Evolutionary conservation across 1,139 yeast genomes (phyloP), one percentile per base, ranked within the genome.

Genomic region (Candida glucosophila): DNA sequence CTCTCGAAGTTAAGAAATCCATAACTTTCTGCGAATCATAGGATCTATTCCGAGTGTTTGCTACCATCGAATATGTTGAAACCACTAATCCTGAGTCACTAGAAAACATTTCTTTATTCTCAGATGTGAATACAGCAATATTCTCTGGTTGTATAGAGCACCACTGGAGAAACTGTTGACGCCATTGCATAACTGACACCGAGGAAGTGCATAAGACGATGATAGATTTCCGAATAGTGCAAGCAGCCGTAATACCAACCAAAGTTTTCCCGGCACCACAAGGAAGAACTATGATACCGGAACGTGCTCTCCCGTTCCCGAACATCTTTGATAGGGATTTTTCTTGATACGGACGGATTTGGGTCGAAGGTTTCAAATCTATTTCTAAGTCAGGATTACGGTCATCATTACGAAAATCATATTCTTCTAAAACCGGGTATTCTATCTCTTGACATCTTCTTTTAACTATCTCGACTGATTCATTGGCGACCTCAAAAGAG

Each of bases 261-360:
- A 90, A 64, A 0, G 99, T 90, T 50, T 90, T 90, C 31, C 99
- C 99, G 1, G 99, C 98, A 41, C 99, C 99, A 66, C 99, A 90
- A 0, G 99, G 99, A 39, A 90, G 62, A 29, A 90, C 99, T 53
- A 90, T 92, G 44, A 90, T 90, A 24, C 99, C 99, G 2, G 95
- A 85, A 48, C 98, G 69, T 4, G 99, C 99, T 58, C 99, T 83
- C 5, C 98, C 97, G 46, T 92, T 90, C 57, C 99, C 98, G 61
- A 90, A 92, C 98, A 90, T 90, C 53, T 90, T 90, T 41, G 94
- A 79, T 42, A 90, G 60, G 1, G 95, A 83, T 49, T 92, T 90
- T 49, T 92, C 98, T 50, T 90, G 99, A 47, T 90, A 90, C 0
- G 98, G 98, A 45, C 99, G 69, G 49, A 90, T 92, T 54, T 90